Base-by-base conservation (phyloP, 1,284 basidiomycete species). In the Sphaerobolus stellatus region DNA sequence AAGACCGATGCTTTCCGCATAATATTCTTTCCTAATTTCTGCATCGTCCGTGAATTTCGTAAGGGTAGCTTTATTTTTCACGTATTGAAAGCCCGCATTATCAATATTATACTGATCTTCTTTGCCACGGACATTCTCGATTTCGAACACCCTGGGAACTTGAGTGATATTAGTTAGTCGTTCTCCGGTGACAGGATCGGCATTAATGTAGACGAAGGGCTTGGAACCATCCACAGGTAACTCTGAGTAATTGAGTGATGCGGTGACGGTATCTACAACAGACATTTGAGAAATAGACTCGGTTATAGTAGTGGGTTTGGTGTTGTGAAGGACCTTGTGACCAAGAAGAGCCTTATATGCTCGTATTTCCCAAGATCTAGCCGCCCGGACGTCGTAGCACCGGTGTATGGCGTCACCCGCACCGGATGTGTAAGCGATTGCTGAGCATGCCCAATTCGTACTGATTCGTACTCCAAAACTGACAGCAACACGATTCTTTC, bases 121-220 rank as follows among this genome's bases (percentile, higher is more conserved):
- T 56, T 76, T 78, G 2, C 81, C 82, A 18, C 83, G 75, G 16
- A 84, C 49, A 61, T 85, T 82, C 65, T 83, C 79, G 56, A 86
- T 75, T 18, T 72, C 55, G 1, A 79, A 71, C 1, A 69, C 36
- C 46, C 66, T 66, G 22, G 58, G n/a, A 9, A 58, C 47, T 36
- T 28, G 22, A 40, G 22, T 48, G 36, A 41, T 60, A 55, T 64
- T 64, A 20, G 44, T 9, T 27, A 27, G 4, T 36, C 60, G 64
- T 43, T 58, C 41, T 14, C 64, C 64, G 5, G 59, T 62, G 3
- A 29, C 20, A 9, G 64, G 59, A 30, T 68, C 62, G 11, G 60
- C 57, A 56, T 64, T 69, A 58, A 70, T 64, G 59, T 61, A 44
- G 16, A 43, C 53, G 56, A 58, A 71, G 1, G 71, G 63, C 57